phyloP scores from a whole-genome alignment of 2,329 filamentous ascomycete species.

The Cordyceps militaris region DNA sequence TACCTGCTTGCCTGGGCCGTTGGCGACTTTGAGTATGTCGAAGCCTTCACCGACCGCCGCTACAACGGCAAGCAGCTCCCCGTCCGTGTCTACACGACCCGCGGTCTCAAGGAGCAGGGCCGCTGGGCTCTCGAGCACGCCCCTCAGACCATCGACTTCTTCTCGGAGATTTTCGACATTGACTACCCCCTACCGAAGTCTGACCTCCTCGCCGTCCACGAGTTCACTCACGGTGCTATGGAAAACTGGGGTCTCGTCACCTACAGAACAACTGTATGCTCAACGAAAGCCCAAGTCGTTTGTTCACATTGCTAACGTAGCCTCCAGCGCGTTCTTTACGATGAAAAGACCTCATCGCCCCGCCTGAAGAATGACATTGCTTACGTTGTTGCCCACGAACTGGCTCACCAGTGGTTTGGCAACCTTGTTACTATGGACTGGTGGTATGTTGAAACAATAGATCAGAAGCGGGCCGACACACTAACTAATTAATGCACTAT shows the following conservation, averaged over 20 bases:
- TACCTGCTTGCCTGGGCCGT: constrained; percentile 90
- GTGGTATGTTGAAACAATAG: constrained; percentile 44
- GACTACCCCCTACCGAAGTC: constrained; percentile 92
- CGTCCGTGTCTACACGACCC: constrained; percentile 91
- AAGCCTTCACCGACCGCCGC: constrained; percentile 79
- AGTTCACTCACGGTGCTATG: constrained; percentile 85
- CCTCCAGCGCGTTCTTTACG: constrained; percentile 73
- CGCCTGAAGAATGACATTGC: constrained; percentile 90
- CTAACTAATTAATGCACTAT: not conserved
- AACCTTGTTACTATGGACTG: constrained; percentile 96
- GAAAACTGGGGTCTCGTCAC: constrained; percentile 97
- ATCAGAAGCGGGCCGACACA: not conserved
- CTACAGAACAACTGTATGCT: constrained; percentile 67
- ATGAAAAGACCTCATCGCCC: constrained; percentile 83
- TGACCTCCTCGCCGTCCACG: constrained; percentile 83
- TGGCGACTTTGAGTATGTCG: constrained; percentile 94
- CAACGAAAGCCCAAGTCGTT: no score
- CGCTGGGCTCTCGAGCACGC: constrained; percentile 85
- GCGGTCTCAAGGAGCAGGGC: constrained; percentile 88
- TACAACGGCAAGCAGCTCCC: constrained; percentile 90
- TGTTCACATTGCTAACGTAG: not conserved
- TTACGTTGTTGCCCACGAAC: constrained; percentile 96
- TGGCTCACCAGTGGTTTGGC: constrained; percentile 95
- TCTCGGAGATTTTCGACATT: constrained; percentile 88
- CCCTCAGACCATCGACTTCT: constrained; percentile 90